A percentile compares a stretch with the other conserved stretches of the same genome.
These are phyloP conservation scores for Closterium sp. DNA, from an alignment of 139 green algal species.

Conservation along the genomic window DNA sequence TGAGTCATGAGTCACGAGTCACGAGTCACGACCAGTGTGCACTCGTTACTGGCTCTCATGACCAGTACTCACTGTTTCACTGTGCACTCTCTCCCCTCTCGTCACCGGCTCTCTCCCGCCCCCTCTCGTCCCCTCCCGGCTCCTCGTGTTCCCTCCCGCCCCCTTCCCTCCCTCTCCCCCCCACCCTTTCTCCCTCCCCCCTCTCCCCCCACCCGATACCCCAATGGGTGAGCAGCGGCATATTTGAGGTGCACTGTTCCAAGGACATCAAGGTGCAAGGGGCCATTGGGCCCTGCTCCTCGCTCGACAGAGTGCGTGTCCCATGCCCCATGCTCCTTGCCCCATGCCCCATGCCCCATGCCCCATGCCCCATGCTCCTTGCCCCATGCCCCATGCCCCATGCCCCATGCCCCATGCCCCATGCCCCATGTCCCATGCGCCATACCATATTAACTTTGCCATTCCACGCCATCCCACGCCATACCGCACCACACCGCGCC, in stretches of 20 bases:
- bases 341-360: not conserved
- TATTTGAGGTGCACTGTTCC: constrained; percentile 56
- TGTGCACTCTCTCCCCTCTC: not conserved
- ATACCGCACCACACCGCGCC: no score
- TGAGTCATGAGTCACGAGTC: no score
- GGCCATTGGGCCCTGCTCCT: constrained; percentile 75
- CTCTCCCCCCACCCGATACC: not conserved
- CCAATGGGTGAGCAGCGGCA: constrained; percentile 25
- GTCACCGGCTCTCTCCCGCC: not conserved
- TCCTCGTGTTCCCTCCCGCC: no score
- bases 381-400: not conserved
- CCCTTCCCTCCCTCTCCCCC: not conserved
- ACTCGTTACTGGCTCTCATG: no score
- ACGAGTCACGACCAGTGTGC: no score
- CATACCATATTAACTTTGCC: no score
- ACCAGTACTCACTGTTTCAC: no score
- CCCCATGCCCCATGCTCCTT: not conserved
- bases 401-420: no score
- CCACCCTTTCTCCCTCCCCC: not conserved
- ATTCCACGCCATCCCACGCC: no score
- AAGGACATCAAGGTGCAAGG: constrained; percentile 68
- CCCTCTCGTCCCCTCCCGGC: not conserved
- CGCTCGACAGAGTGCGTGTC: constrained; percentile 79
- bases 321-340: not conserved
- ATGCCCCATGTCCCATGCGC: no score